Evolutionary conservation across 306 rosid species (phyloP), one percentile per base, ranked within the genome.

Genomic region (cucumber (Cucumis sativus)): DNA sequence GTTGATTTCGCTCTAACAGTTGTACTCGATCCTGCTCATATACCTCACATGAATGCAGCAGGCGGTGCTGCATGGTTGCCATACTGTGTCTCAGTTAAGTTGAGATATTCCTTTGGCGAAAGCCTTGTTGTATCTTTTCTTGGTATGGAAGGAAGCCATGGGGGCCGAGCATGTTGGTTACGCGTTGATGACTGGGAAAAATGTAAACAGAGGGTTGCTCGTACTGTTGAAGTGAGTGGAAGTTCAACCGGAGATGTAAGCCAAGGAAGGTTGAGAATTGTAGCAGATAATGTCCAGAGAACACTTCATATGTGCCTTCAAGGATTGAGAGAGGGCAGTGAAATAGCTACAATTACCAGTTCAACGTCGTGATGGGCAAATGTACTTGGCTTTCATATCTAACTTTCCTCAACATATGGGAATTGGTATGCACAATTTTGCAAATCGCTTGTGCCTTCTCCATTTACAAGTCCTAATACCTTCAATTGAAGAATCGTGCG

Each of bases 51-150:
- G 79, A 91, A 96, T 67, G 97, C 98, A 28, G 99, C 96, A 28
- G 99, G 97, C 3, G 99, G 98, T 43, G 99, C 98, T 68, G 98
- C 99, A 21, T 96, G 99, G 99, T 83, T 96, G 88, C 99, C 97
- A 8, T 96, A 95, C 81, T 96, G 99, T 81, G 92, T 92, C 68
- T 96, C 99, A 0, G 97, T 96, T 62, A 91, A 88, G 84, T 85
- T 96, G 86, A 91, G 89, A 77, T 92, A 91, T 85, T 91, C 91
- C 14, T 96, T 96, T 77, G 91, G 93, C 0, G 99, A 96, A 79
- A 92, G 40, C 79, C 83, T 85, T n/a, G 85, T 62, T 60, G 96
- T 92, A n/a, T 86, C 93, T 47, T 96, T 92, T 84, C 87, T 92
- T 56, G 90, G 92, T 33, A 91, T 96, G 97, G 93, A 89, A 78